Percentiles rank a stretch among this genome's conserved stretches.
phyloP scores from a whole-genome alignment of 805 yeast species.

The Kockiozyma suomiensis region DNA sequence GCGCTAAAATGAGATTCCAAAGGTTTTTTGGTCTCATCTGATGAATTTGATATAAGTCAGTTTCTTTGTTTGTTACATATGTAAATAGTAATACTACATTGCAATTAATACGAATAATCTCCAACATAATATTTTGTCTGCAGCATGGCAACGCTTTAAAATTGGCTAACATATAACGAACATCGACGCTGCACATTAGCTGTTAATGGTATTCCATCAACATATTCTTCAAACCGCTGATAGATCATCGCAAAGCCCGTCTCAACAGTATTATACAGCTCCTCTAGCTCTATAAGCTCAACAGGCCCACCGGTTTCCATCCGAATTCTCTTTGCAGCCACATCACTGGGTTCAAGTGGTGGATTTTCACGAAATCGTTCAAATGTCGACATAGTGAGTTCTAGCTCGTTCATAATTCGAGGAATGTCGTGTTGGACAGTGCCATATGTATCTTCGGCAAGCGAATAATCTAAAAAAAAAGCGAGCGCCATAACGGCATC shows the following conservation, averaged over 20 bases:
- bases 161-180: slow-evolving; percentile 2
- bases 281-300: slow-evolving; percentile 29
- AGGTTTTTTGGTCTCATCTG: slow-evolving; percentile 59
- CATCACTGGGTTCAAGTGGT: slow-evolving; percentile 42
- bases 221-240: slow-evolving; percentile 39
- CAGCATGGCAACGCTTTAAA: background rate
- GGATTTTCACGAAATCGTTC: slow-evolving; percentile 38
- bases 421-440: slow-evolving; percentile 48
- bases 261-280: slow-evolving; percentile 28
- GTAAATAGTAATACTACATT: background rate
- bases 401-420: slow-evolving; percentile 37
- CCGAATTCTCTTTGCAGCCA: slow-evolving; percentile 21
- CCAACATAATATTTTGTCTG: background rate
- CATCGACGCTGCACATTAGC: slow-evolving; percentile 25
- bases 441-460: slow-evolving; percentile 46
- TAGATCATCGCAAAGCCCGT: slow-evolving; percentile 38
- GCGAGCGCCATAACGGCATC: slow-evolving; percentile 42
- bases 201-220: slow-evolving; percentile 38
- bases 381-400: slow-evolving; percentile 36
- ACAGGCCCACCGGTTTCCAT: slow-evolving; percentile 15
- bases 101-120: background rate
- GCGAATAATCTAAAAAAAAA: slow-evolving; percentile 40
- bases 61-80: background rate
- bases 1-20: slow-evolving; percentile 66
- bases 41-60: background rate